Conservation (phyloP, 768 basidiomycete genomes). For the Podaxis rugospora region DNA sequence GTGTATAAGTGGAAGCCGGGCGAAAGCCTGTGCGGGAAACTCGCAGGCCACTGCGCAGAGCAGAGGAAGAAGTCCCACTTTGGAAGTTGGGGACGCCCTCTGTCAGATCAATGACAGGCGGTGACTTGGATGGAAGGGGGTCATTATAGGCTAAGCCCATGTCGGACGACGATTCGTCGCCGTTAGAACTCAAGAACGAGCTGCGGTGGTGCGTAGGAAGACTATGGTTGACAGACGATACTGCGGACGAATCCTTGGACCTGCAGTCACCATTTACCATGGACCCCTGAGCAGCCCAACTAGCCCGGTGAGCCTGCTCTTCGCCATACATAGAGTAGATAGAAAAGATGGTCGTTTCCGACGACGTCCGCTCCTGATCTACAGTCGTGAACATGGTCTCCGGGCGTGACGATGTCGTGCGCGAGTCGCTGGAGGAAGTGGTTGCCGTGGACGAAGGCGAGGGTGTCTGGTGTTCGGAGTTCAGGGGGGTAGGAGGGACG, state of each 20-base stretch:
- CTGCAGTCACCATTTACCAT: constrained; percentile 14
- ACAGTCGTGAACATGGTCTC: constrained; percentile 23
- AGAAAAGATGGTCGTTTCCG: constrained; percentile 74
- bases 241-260: constrained; percentile 17
- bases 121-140: constrained; percentile 16
- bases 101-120: constrained; percentile 11
- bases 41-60: neutral
- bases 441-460: constrained; percentile 20
- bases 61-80: neutral
- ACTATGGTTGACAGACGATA: constrained; percentile 30
- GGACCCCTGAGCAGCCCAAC: constrained; percentile 32
- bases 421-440: constrained; percentile 25
- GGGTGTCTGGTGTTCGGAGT: constrained; percentile 14
- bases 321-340: constrained; percentile 88
- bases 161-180: constrained; percentile 24
- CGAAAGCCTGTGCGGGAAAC: constrained; percentile 11
- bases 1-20: constrained; percentile 27
- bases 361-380: constrained; percentile 36
- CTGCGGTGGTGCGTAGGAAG: constrained; percentile 24
- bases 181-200: constrained; percentile 21
- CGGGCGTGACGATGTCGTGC: constrained; percentile 28
- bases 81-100: neutral
- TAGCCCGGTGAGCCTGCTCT: constrained; percentile 29
- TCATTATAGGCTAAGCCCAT: constrained; percentile 30
- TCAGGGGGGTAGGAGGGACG: constrained; percentile 29